phyloP scores from a whole-genome alignment of 805 yeast species.

The Wickerhamiella vanderwaltii region DNA sequence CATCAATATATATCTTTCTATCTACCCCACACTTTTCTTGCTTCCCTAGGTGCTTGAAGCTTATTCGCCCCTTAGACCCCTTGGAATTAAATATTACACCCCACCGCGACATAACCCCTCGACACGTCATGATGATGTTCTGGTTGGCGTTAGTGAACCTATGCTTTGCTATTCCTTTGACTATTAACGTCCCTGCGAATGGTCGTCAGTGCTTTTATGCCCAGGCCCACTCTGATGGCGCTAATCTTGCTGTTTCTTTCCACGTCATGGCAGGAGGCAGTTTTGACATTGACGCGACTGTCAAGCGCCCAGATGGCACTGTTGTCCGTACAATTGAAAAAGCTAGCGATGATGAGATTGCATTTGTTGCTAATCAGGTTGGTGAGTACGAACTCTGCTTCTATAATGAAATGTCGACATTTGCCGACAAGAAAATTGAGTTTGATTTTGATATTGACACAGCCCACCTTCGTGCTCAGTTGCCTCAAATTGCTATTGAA shows the following conservation, averaged over 20 bases:
- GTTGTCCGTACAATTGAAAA: constrained; percentile 43
- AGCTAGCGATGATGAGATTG: constrained; percentile 70
- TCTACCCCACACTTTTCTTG: too few relatives aligned
- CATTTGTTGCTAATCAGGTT: constrained; percentile 45
- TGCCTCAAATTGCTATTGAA: constrained; percentile 36
- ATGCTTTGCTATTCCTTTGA: constrained; percentile 40
- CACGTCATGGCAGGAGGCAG: constrained; percentile 75
- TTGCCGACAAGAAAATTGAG: constrained; percentile 73
- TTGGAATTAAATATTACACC: too few relatives aligned
- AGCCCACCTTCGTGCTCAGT: constrained; percentile 40
- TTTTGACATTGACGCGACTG: constrained; percentile 61
- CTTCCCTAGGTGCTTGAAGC: too few relatives aligned
- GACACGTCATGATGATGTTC: constrained; percentile 10
- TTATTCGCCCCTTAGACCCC: too few relatives aligned
- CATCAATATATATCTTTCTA: too few relatives aligned
- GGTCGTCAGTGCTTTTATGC: constrained; percentile 62
- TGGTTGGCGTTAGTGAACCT: constrained; percentile 6
- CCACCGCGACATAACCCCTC: too few relatives aligned
- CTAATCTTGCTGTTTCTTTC: constrained; percentile 62
- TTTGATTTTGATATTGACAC: constrained; percentile 49
- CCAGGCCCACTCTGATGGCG: constrained; percentile 45
- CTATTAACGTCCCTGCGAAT: constrained; percentile 63
- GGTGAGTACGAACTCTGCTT: constrained; percentile 90
- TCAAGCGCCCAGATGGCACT: constrained; percentile 44
- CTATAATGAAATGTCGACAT: constrained; percentile 66